phyloP scores from a whole-genome alignment of 2,329 filamentous ascomycete species.

The Bipolaris gigantea region DNA sequence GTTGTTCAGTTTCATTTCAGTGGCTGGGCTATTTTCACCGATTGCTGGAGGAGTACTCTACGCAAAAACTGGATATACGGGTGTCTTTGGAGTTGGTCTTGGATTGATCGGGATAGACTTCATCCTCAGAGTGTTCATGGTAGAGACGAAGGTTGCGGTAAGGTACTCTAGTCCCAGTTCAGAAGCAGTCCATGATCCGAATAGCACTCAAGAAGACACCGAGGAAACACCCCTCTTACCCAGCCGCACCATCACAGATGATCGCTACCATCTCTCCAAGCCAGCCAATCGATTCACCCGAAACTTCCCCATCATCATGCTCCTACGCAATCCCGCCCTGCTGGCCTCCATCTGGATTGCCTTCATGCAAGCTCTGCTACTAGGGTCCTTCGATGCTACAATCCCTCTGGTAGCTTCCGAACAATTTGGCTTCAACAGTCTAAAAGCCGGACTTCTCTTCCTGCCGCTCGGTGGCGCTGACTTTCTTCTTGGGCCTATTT shows the following conservation, averaged over 20 bases:
- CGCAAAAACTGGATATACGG: conserved; percentile 59
- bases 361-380: conserved; percentile 41
- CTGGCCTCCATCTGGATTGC: conserved; percentile 39
- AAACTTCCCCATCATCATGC: conserved; percentile 54
- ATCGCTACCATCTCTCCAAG: conserved; percentile 49
- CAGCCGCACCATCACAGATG: conserved; percentile 21
- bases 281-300: conserved; percentile 47
- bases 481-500: conserved; percentile 51
- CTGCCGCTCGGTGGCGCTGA: conserved; percentile 50
- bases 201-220: conserved; percentile 20
- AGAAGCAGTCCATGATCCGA: conserved; percentile 2
- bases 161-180: conserved; percentile 42
- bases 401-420: conserved; percentile 50
- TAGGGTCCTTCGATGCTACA: conserved; percentile 53
- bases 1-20: conserved; percentile 62
- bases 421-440: conserved; percentile 50
- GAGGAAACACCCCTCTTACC: conserved; percentile 33
- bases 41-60: conserved; percentile 64
- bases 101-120: conserved; percentile 61
- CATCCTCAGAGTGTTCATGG: conserved; percentile 60
- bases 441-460: conserved; percentile 51
- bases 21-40: conserved; percentile 60
- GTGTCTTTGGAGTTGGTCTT: conserved; percentile 61
- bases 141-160: conserved; percentile 64
- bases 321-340: conserved; percentile 39